Base-by-base conservation (phyloP, 164 flowering plant species). In the Buxus sempervirens region DNA sequence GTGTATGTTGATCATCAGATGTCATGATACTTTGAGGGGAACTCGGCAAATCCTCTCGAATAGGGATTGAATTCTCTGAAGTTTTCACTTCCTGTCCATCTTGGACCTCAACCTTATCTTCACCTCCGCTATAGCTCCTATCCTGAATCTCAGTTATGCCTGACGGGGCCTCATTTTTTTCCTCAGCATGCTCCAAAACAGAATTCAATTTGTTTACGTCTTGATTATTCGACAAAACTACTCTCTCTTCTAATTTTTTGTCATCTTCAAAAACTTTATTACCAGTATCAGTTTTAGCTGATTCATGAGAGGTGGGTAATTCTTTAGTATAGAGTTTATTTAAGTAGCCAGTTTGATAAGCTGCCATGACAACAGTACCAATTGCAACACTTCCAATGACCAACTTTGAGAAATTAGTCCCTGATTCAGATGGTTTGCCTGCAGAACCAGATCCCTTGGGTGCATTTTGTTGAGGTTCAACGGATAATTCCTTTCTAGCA, bases 281-380 rank as follows among this genome's bases (percentile, higher is more conserved):
- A 67, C 61, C 58, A 57, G 58, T 19, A 57, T 64, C 60, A 20
- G 4, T 41, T 53, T 45, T 62, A 16, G 38, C 24, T 7, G 78
- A 22, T 19, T 68, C 64, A 45, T 19, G 24, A 62, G 75, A 36
- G 48, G n/a, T 32, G 62, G 49, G 71, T 21, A 69, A 66, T 24
- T 75, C 72, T 69, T 85, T 78, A 42, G 65, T 77, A 54, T 73
- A 19, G 69, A 67, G 57, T 61, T 75, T 65, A 45, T 81, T 85
- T n/a, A 90, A 64, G 68, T 76, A 81, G 19, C 93, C 90, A 74
- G 75, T 26, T 66, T 81, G 89, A 74, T 89, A 85, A 70, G 89
- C 90, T 16, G 81, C 81, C 49, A 76, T 12, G 19, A 68, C 66
- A 53, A 73, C 91, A 73, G 81, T 78, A 73, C 87, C 90, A 68